A percentile compares a stretch with the other conserved stretches of the same genome.
phyloP scores from a whole-genome alignment of 2,329 filamentous ascomycete species.

The Fusarium proliferatum region DNA sequence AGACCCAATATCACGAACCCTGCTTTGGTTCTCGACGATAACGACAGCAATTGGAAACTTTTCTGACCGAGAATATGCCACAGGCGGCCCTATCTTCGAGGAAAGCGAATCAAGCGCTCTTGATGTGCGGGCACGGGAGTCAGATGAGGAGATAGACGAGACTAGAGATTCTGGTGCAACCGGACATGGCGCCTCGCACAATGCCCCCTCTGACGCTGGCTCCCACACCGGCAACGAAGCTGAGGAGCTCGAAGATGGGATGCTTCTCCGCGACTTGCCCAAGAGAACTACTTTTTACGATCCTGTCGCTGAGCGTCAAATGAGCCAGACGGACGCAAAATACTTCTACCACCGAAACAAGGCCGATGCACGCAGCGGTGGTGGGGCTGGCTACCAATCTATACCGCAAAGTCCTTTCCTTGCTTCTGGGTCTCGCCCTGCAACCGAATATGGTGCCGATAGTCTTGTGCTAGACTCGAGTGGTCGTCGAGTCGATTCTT shows the following conservation, averaged over 20 bases:
- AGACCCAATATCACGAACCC: conserved; percentile 2
- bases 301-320: conserved; percentile 90
- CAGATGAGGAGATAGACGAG: conserved; percentile 48
- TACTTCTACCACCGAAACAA: conserved; percentile 94
- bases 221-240: conserved; percentile 40
- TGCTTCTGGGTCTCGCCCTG: conserved; percentile 49
- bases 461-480: conserved; percentile 49
- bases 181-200: conserved; percentile 39
- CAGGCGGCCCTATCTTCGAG: conserved; percentile 31
- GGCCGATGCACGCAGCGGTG: conserved; percentile 61
- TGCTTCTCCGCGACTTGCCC: conserved; percentile 70
- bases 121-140: conserved; percentile 45
- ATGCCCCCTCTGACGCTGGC: conserved; percentile 34
- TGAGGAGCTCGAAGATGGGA: conserved; percentile 61
- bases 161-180: conserved; percentile 38
- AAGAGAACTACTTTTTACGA: conserved; percentile 90
- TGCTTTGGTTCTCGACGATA: not conserved
- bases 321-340: conserved; percentile 94
- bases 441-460: conserved; percentile 53
- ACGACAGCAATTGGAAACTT: conserved; percentile 1
- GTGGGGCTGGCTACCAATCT: conserved; percentile 54
- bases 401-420: conserved; percentile 62
- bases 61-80: conserved; percentile 21
- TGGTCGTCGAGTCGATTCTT: conserved; percentile 34
- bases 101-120: conserved; percentile 40